Conservation (phyloP, 306 rosid species). For the Acacia crassicarpa region DNA sequence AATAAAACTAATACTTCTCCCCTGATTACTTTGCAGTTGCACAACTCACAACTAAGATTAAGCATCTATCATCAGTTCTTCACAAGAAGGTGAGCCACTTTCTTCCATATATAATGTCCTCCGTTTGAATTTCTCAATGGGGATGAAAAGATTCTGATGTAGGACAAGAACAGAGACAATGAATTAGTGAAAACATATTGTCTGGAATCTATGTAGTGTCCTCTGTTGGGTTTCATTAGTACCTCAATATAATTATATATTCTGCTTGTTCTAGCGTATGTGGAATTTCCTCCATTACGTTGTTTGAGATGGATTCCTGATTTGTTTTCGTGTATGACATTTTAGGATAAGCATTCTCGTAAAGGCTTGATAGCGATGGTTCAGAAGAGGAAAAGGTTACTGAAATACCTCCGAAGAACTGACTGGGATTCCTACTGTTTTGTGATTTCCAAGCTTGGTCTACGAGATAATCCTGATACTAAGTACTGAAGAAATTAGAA, state of each 20-base stretch:
- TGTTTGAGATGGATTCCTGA: constrained; percentile 10
- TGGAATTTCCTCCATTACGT: neutral
- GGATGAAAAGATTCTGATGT: neutral
- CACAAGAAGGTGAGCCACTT: constrained; percentile 80
- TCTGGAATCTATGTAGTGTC: neutral
- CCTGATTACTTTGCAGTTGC: constrained; percentile 67
- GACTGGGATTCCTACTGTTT: constrained; percentile 94
- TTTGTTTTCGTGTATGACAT: constrained; percentile 22
- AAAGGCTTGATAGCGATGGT: constrained; percentile 90
- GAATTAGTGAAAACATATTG: neutral
- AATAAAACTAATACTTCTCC: constrained; percentile 17
- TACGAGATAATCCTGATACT: constrained; percentile 82
- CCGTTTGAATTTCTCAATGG: neutral
- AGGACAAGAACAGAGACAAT: neutral
- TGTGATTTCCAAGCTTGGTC: constrained; percentile 76
- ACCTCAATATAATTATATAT: neutral
- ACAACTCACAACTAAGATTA: constrained; percentile 82
- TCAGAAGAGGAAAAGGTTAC: constrained; percentile 73
- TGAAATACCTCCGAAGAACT: constrained; percentile 86
- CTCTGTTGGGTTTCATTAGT: neutral
- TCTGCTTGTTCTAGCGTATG: neutral
- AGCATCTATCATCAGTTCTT: constrained; percentile 70
- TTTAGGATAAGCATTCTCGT: constrained; percentile 88
- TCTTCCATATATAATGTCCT: neutral
- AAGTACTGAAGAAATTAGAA: constrained; percentile 33